Base-by-base conservation (phyloP, 75 land plant species). In the Pinus taeda region DNA sequence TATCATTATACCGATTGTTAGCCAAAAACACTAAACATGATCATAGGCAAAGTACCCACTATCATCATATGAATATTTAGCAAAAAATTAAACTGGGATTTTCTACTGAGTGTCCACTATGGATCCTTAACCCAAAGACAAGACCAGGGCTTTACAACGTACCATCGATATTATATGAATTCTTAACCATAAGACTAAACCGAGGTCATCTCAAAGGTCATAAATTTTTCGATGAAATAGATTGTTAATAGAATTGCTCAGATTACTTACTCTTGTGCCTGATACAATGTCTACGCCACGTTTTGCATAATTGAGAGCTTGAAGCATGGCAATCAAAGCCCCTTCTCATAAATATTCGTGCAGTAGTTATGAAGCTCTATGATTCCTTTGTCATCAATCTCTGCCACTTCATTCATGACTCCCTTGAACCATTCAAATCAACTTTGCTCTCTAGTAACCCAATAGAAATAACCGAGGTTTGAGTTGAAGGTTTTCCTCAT, bases 391-490 rank as follows among this genome's bases (percentile, higher is more conserved):
- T 74, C 78, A 58, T 86, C 88, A 22, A 57, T 49, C 58, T 92
- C 92, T 53, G 92, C 90, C 55, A 90, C 84, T 80, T 94, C 97
- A 75, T 94, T 86, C 97, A 94, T 94, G 17, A 94, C 90, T n/a
- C 95, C 95, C 75, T 87, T 90, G 76, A 94, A 94, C 97, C 97
- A 94, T 26, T 26, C 26, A 26, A 94, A 94, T 11, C 91, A 92
- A 0, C 95, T 95, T 82, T 94, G 95, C 73, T 94, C 95, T 76
- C 97, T 81, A 3, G 97, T 94, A 55, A 94, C 95, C 97, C 97
- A 94, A 75, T 94, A 86, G 80, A 86, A 86, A 77, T 84, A 86
- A 59, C 80, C 88, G 1, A 71, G 49, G 9, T 69, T 76, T 4
- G 79, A 59, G 61, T 60, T 85, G 55, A 74, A 77, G 56, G 64